Evolutionary conservation across 306 rosid genomes (phyloP), one percentile per base, ranked within the genome.

Genomic region (Fragaria iinumae): DNA sequence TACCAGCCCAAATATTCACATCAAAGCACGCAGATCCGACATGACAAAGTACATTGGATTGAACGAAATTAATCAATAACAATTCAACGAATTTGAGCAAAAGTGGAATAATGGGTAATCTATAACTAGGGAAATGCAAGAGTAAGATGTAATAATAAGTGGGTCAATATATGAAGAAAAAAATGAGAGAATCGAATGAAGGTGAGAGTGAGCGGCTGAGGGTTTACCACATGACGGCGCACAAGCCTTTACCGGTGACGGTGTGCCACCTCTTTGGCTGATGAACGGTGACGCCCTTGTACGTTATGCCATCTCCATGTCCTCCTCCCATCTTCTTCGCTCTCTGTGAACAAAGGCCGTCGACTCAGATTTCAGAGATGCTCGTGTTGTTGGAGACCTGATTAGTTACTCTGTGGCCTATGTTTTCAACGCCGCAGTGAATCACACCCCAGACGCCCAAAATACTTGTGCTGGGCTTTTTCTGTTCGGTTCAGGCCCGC

Each of bases 231-330:
- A 94, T 94, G 73, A 92, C 82, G 73, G 98, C 97, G 45, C 98
- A 94, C 76, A 94, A n/a, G 74, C 98, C 98, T 87, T 92, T 94
- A 56, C 98, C 98, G 72, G 98, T 90, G 82, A 92, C 62, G 2
- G 71, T 32, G 76, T 94, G 98, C 97, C 98, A 94, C 27, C 98
- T 96, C 80, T 92, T 94, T 0, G 89, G 91, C 14, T 81, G 88
- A 75, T 88, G 88, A 44, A 88, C 34, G 29, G 88, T 81, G 48
- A 88, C 2, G 38, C 89, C 89, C 80, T 88, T 88, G 79, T 55
- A 88, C 4, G 88, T 86, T 2, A 84, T 83, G 65, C 91, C 76
- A 32, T 80, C 77, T 36, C 91, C 91, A n/a, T 85, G 87, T 48
- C 89, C 91, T 59, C 90, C 87, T 43, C 86, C 89, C 85, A 86